phyloP scores from a whole-genome alignment of 2,329 filamentous ascomycete species.

The Aureobasidium sp. region DNA sequence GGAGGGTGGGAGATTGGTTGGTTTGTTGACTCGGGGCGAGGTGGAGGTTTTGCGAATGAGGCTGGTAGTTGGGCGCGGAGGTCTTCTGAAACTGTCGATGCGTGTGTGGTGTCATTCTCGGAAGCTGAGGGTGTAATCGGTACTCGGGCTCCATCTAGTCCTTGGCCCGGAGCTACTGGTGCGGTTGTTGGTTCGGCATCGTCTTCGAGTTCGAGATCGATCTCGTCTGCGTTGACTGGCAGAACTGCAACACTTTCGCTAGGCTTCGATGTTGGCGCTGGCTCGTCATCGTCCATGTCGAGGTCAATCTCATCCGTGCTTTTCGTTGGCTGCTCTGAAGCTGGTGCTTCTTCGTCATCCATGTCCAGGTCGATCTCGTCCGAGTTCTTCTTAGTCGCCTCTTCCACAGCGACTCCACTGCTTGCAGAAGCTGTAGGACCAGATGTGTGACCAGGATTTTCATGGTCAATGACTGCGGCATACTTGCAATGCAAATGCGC shows the following conservation, averaged over 20 bases:
- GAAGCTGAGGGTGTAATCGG: constrained; percentile 16
- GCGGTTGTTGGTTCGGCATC: constrained; percentile 12
- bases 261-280: constrained; percentile 13
- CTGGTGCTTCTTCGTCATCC: constrained; percentile 24
- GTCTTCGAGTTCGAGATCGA: constrained; percentile 29
- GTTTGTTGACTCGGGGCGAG: constrained; percentile 22
- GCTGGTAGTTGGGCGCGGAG: constrained; percentile 68
- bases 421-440: not conserved
- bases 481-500: constrained; percentile 91
- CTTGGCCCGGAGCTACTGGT: constrained; percentile 17
- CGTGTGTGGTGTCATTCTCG: not conserved
- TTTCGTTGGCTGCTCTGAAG: constrained; percentile 20
- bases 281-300: constrained; percentile 33
- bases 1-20: constrained; percentile 58
- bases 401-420: not conserved
- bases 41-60: constrained; percentile 49
- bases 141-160: constrained; percentile 19
- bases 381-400: constrained; percentile 40
- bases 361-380: constrained; percentile 56
- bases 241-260: constrained; percentile 17
- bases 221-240: constrained; percentile 33
- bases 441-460: constrained; percentile 11
- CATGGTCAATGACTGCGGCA: constrained; percentile 51
- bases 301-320: constrained; percentile 61
- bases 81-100: constrained; percentile 47